A percentile compares a stretch with the other conserved stretches of the same genome.
These are phyloP conservation scores for Skeletonema menzelii DNA, from an alignment of 108 stramenopile species.

Conservation along the genomic window DNA sequence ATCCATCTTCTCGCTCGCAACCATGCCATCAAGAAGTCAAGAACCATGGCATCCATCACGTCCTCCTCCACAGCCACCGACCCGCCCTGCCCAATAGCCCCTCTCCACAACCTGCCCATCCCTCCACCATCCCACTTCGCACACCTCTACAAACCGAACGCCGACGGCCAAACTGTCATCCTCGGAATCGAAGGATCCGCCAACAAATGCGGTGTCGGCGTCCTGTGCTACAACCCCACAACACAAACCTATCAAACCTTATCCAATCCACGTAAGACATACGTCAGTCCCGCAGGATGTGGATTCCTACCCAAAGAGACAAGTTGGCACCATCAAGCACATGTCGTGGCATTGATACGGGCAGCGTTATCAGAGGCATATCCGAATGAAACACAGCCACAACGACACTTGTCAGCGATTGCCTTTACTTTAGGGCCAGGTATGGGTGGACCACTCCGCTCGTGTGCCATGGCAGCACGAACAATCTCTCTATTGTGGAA, in stretches of 20 bases:
- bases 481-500: slow-evolving; percentile 87
- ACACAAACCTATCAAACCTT: slow-evolving; percentile 82
- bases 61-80: slow-evolving; percentile 32
- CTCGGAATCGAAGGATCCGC: slow-evolving; percentile 99
- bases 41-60: not conserved
- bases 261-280: slow-evolving; percentile 97
- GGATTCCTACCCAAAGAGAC: slow-evolving; percentile 99
- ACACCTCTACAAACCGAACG: slow-evolving; percentile 32
- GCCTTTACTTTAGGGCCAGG: slow-evolving; percentile 97
- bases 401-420: slow-evolving; percentile 64
- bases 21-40: not conserved
- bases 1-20: too few relatives aligned
- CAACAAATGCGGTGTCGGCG: slow-evolving; percentile 98
- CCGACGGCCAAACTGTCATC: slow-evolving; percentile 46
- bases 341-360: slow-evolving; percentile 90
- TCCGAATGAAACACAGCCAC: slow-evolving; percentile 47
- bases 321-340: slow-evolving; percentile 95
- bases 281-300: slow-evolving; percentile 91
- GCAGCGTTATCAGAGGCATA: slow-evolving; percentile 89
- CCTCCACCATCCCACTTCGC: slow-evolving; percentile 36
- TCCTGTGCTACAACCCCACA: slow-evolving; percentile 81
- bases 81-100: slow-evolving; percentile 44
- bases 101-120: slow-evolving; percentile 44
- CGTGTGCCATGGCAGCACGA: slow-evolving; percentile 91
- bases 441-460: slow-evolving; percentile 97